phyloP scores from a whole-genome alignment of 2,329 filamentous ascomycete species.

The Alternaria gansuensis region DNA sequence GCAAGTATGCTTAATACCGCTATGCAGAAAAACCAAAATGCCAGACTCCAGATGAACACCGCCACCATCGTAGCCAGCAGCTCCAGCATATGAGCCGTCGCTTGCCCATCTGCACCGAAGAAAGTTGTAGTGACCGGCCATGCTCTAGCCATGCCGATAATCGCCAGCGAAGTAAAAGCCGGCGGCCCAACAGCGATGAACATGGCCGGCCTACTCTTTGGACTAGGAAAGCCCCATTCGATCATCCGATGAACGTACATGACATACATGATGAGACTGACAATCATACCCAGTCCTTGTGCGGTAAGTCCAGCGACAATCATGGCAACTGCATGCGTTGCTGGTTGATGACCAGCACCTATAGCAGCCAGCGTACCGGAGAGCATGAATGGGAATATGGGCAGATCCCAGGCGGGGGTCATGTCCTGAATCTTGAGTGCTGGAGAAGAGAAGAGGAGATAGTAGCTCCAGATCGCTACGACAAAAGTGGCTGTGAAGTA shows the following conservation, averaged over 20 bases:
- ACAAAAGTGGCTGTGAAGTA: constrained; percentile 4
- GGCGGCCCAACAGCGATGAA: constrained; percentile 10
- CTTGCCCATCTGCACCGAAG: neutral
- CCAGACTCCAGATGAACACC: constrained; percentile 10
- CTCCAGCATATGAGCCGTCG: neutral
- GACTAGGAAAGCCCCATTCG: constrained; percentile 7
- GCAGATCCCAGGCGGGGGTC: constrained; percentile 10
- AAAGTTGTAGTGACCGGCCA: neutral
- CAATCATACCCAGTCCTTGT: constrained; percentile 4
- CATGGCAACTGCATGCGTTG: neutral
- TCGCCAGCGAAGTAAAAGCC: neutral
- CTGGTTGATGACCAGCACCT: neutral
- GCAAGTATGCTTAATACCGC: constrained; percentile 36
- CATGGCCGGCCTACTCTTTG: constrained; percentile 8
- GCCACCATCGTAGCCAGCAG: constrained; percentile 5
- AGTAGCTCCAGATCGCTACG: constrained; percentile 1
- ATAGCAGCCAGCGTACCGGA: constrained; percentile 1
- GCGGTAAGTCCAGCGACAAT: constrained; percentile 8
- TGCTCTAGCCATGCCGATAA: constrained; percentile 8
- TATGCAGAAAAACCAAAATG: constrained; percentile 61
- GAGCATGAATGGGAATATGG: constrained; percentile 9
- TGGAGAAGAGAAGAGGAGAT: constrained; percentile 46
- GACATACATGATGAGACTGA: constrained; percentile 12
- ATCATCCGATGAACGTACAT: constrained; percentile 13
- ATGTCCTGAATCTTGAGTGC: constrained; percentile 20